Percentiles rank a stretch among this genome's conserved stretches.
phyloP scores from a whole-genome alignment of 148 eudicot genomes.

The Polygonum aviculare region DNA sequence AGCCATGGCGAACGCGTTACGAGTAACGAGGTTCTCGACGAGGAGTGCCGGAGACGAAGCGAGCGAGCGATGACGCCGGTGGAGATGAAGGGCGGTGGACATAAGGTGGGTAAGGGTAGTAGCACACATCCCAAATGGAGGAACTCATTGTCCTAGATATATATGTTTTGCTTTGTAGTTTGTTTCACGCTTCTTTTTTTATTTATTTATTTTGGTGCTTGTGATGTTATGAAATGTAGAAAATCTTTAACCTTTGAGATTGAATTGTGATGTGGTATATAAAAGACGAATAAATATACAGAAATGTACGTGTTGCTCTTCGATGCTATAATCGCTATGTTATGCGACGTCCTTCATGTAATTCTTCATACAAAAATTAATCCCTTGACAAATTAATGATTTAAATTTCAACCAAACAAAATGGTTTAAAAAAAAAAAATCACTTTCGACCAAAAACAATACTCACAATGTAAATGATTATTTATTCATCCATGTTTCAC shows the following conservation, averaged over 20 bases:
- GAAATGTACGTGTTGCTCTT: no score
- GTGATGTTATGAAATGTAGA: background rate
- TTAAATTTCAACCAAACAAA: no score
- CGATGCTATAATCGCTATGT: no score
- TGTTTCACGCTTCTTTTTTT: background rate
- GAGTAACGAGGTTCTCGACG: conserved; percentile 21
- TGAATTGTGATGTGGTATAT: background rate
- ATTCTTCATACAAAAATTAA: no score
- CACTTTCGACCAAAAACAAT: no score
- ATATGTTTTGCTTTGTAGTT: background rate
- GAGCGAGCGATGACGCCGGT: conserved; percentile 18
- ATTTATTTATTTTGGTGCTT: background rate
- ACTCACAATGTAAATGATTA: no score
- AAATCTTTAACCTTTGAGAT: background rate
- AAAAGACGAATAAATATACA: background rate
- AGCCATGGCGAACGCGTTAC: conserved; percentile 14
- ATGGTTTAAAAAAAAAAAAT: no score
- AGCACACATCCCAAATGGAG: conserved; percentile 45
- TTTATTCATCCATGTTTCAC: no score
- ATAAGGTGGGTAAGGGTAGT: conserved; percentile 27
- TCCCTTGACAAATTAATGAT: no score
- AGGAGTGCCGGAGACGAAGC: conserved; percentile 28
- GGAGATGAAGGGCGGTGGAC: conserved; percentile 19
- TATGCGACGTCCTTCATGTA: no score
- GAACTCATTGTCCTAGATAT: conserved; percentile 36